These are phyloP conservation scores for Penicillium sp. DNA, from an alignment of 2,329 filamentous ascomycete genomes.

Conservation along the genomic window DNA sequence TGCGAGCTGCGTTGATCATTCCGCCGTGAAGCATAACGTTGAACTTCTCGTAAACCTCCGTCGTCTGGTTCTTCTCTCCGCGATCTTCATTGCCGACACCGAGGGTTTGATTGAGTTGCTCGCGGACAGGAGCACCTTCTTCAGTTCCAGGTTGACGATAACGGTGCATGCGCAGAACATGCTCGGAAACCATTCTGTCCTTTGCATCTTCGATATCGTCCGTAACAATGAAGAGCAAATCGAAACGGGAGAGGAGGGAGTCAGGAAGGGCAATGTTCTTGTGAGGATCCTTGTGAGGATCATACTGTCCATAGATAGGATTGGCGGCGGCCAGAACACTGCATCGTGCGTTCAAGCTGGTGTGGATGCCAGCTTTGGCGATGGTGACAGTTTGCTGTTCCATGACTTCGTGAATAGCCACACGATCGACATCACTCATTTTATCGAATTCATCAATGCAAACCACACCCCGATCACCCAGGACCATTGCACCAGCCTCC, in stretches of 20 bases:
- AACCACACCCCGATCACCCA: slow-evolving; percentile 93
- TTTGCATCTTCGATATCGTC: slow-evolving; percentile 96
- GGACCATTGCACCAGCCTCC: slow-evolving; percentile 98
- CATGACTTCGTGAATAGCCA: slow-evolving; percentile 99
- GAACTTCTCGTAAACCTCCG: slow-evolving; percentile 94
- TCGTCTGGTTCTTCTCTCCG: slow-evolving; percentile 72
- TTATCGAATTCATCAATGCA: slow-evolving; percentile 99
- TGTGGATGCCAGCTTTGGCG: slow-evolving; percentile 97
- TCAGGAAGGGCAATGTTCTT: slow-evolving; percentile 98
- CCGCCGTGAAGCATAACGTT: slow-evolving; percentile 95
- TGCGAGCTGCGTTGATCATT: slow-evolving; percentile 77
- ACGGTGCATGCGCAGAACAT: slow-evolving; percentile 94
- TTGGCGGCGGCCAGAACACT: slow-evolving; percentile 97
- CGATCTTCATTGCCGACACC: slow-evolving; percentile 83
- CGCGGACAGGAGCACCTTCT: slow-evolving; percentile 91
- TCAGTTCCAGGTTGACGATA: slow-evolving; percentile 92
- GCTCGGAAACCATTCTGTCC: slow-evolving; percentile 90
- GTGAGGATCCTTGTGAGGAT: slow-evolving; percentile 97
- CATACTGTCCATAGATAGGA: slow-evolving; percentile 97
- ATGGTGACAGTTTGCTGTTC: slow-evolving; percentile 99
- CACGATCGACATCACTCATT: slow-evolving; percentile 97
- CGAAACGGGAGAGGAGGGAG: slow-evolving; percentile 95
- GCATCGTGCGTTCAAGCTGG: slow-evolving; percentile 92
- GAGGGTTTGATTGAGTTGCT: slow-evolving; percentile 80
- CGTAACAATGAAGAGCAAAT: slow-evolving; percentile 95